Conservation (phyloP, 352 stramenopile genomes). For the Sclerospora graminicola region DNA sequence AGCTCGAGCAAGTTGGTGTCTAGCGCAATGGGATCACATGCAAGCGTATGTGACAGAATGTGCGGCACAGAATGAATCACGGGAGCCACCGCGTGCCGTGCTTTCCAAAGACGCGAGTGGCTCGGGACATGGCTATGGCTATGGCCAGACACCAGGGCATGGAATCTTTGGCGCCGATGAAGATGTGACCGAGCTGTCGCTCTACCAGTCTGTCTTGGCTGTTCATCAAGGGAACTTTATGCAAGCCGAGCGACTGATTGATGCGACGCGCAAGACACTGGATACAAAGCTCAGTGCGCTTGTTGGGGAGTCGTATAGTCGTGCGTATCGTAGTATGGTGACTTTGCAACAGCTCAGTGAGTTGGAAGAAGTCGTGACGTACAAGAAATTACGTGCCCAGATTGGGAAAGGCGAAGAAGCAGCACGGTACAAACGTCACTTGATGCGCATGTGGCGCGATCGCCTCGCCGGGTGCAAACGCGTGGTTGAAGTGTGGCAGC, state of each 20-base stretch:
- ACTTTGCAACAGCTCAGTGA: constrained; percentile 95
- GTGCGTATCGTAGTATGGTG: constrained; percentile 95
- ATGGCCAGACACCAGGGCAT: constrained; percentile 19
- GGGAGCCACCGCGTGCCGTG: constrained; percentile 9
- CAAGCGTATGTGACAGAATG: constrained; percentile 63
- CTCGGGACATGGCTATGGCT: constrained; percentile 16
- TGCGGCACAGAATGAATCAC: constrained; percentile 16
- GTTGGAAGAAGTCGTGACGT: constrained; percentile 96
- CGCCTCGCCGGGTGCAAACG: constrained; percentile 81
- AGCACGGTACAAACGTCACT: constrained; percentile 62
- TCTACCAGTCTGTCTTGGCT: constrained; percentile 88
- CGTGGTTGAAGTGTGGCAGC: constrained; percentile 90
- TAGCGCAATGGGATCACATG: constrained; percentile 79
- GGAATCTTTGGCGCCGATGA: constrained; percentile 24
- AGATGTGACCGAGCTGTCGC: constrained; percentile 34
- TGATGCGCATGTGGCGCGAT: constrained; percentile 82
- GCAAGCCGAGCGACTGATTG: constrained; percentile 86
- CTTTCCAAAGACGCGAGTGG: constrained; percentile 16
- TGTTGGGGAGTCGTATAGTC: constrained; percentile 94
- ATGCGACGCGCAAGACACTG: constrained; percentile 88
- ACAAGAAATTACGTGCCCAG: constrained; percentile 78
- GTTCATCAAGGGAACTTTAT: constrained; percentile 92
- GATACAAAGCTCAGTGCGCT: constrained; percentile 93
- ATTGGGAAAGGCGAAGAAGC: constrained; percentile 66
- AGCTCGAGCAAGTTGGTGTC: constrained; percentile 75